Evolutionary conservation across 345 rosid genomes (phyloP).

Genomic region (Ricinus communis): DNA sequence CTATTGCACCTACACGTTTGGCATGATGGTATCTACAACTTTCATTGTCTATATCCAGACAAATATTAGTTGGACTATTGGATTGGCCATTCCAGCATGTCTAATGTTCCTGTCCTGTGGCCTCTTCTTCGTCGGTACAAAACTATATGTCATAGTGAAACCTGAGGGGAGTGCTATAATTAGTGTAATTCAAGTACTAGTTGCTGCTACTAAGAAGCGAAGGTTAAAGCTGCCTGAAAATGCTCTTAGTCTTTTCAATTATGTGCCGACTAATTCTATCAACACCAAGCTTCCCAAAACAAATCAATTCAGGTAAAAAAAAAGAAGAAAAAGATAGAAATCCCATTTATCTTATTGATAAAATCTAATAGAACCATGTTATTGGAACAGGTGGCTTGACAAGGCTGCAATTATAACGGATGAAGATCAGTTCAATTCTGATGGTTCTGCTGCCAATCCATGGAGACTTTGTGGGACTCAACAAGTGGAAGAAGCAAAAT

Average conservation of each 20-base stretch:
- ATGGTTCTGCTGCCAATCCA: slow-evolving; percentile 47
- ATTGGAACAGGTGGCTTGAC: slow-evolving; percentile 37
- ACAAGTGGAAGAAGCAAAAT: slow-evolving; percentile 72
- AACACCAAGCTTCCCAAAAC: slow-evolving; percentile 34
- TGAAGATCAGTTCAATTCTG: slow-evolving; percentile 37
- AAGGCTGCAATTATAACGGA: slow-evolving; percentile 53
- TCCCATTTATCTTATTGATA: neutral
- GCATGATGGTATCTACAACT: slow-evolving; percentile 24
- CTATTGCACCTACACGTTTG: slow-evolving; percentile 39
- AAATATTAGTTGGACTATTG: slow-evolving; percentile 34
- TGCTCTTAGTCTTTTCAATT: slow-evolving; percentile 19
- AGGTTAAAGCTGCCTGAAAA: slow-evolving; percentile 15
- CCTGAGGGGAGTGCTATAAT: slow-evolving; percentile 40
- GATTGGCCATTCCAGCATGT: slow-evolving; percentile 32
- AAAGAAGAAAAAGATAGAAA: too few relatives aligned
- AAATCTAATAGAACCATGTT: too few relatives aligned
- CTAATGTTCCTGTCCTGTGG: slow-evolving; percentile 38
- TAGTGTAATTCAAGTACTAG: slow-evolving; percentile 31
- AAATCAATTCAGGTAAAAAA: slow-evolving; percentile 24
- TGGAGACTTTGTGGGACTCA: slow-evolving; percentile 65
- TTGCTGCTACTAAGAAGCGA: slow-evolving; percentile 30
- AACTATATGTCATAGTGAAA: slow-evolving; percentile 36
- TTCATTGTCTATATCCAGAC: slow-evolving; percentile 37
- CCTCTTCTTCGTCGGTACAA: slow-evolving; percentile 34
- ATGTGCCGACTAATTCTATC: slow-evolving; percentile 22